Base-by-base conservation (phyloP, 2,329 filamentous ascomycete species). In the Neopestalotiopsis rosae region DNA sequence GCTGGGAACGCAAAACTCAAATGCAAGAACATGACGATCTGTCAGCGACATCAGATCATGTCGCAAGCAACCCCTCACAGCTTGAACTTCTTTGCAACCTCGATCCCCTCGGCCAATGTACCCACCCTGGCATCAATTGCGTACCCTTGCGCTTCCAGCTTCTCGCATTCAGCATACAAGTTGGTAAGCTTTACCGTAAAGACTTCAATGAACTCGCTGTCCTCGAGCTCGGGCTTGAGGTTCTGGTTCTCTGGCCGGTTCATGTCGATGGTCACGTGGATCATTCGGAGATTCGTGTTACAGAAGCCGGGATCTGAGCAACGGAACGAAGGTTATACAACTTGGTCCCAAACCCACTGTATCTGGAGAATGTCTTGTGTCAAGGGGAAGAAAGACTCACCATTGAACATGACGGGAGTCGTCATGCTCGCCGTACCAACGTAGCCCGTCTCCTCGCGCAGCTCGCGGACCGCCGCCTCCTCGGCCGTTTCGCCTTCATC, bases 161-260 rank as follows among this genome's bases (percentile, higher is more conserved):
- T 86, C 77, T 89, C 89, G 76, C 90, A 90, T 76, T 92, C 89
- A 0, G 85, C 85, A 82, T 91, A 94, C 52, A 95, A 79, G 14
- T 86, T 82, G 24, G 80, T 82, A 58, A 95, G 76, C 5, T 90
- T 90, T 7, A 94, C 85, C 9, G 87, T 88, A 75, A 95, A 95
- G 42, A 91, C 90, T 78, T 95, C 92, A 75, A 95, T 95, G 76
- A 94, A 95, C 80, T 95, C 93, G 71, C 90, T 91, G 32, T 94
- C 92, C 77, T 95, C 92, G 6, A 95, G 84, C 76, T 92, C 82
- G 0, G 92, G 90, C 78, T 90, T 85, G 1, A 89, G 89, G 66
- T 92, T 84, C 76, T 91, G 87, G 76, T 95, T 95, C 74, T 90
- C 90, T 0, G 91, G 87, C 1, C 89, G 82, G 4, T 82, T 85